Conservation (phyloP, 2,329 filamentous ascomycete species). For the Fusarium luffae region DNA sequence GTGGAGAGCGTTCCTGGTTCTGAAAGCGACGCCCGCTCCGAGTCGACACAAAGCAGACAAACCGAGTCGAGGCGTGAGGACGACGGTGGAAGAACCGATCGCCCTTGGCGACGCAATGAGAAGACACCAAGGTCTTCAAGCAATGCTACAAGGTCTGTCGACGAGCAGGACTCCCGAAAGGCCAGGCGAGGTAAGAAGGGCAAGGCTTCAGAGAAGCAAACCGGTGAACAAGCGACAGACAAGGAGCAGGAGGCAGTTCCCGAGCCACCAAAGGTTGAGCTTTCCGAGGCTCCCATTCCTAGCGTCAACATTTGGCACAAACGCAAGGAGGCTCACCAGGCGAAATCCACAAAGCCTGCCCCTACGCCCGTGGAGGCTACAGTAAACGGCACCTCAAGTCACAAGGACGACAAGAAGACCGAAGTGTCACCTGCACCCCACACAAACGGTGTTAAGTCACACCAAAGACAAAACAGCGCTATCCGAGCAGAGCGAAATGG, state of each 20-base stretch:
- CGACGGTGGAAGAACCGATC: conserved; percentile 53
- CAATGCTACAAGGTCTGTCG: conserved; percentile 72
- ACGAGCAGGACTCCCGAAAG: conserved; percentile 63
- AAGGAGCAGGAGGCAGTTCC: conserved; percentile 61
- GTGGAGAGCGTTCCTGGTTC: conserved; percentile 51
- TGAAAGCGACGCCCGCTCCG: conserved; percentile 52
- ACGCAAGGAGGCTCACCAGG: conserved; percentile 73
- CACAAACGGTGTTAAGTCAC: conserved; percentile 55
- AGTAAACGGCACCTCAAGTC: conserved; percentile 44
- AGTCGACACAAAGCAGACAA: conserved; percentile 49
- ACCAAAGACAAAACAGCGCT: conserved; percentile 57
- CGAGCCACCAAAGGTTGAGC: conserved; percentile 68
- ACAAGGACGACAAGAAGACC: conserved; percentile 58
- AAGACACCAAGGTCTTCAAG: conserved; percentile 69
- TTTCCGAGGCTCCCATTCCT: conserved; percentile 85
- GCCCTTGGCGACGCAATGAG: conserved; percentile 56
- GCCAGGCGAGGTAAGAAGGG: conserved; percentile 72
- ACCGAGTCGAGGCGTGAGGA: conserved; percentile 53
- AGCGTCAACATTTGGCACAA: conserved; percentile 89
- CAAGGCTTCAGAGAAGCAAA: conserved; percentile 55
- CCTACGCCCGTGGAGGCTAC: conserved; percentile 52
- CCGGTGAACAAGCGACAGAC: conserved; percentile 64
- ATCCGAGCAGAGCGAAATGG: conserved; percentile 56
- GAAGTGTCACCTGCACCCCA: conserved; percentile 41
- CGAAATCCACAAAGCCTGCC: conserved; percentile 59